Conservation (phyloP, 2,329 filamentous ascomycete species). For the Neurospora sp. region DNA sequence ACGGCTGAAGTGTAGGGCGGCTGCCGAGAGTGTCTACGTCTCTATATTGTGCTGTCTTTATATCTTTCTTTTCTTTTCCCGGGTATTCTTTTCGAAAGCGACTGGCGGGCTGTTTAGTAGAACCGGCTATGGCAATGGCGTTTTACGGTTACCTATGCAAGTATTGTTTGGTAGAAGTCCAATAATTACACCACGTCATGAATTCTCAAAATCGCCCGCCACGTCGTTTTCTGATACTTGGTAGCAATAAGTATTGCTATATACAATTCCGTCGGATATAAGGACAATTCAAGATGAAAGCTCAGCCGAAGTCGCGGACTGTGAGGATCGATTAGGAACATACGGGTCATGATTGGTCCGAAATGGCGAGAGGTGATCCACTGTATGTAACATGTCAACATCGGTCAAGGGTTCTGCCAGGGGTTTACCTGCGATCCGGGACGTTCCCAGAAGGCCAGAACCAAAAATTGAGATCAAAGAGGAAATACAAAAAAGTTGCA, state of each 20-base stretch:
- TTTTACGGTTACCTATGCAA: not conserved
- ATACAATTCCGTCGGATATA: not conserved
- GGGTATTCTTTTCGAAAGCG: not conserved
- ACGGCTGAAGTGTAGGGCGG: not conserved
- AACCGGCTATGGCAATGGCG: not conserved
- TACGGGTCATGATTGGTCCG: not conserved
- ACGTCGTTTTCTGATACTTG: not conserved
- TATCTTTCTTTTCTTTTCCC: not conserved
- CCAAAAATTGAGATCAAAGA: not conserved
- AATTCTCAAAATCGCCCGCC: not conserved
- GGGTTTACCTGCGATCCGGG: not conserved
- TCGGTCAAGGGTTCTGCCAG: not conserved
- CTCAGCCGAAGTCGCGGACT: not conserved
- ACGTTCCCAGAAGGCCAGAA: not conserved
- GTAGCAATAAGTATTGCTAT: not conserved
- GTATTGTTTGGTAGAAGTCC: not conserved
- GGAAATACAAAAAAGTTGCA: not conserved
- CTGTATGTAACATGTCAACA: not conserved
- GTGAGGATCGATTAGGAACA: not conserved
- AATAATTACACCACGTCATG: not conserved
- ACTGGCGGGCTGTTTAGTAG: not conserved
- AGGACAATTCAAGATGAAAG: not conserved
- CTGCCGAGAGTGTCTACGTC: not conserved
- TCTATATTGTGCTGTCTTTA: not conserved
- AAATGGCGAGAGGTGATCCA: not conserved